Base-by-base conservation (phyloP, 768 basidiomycete genomes). In the Kwoniella pini region DNA sequence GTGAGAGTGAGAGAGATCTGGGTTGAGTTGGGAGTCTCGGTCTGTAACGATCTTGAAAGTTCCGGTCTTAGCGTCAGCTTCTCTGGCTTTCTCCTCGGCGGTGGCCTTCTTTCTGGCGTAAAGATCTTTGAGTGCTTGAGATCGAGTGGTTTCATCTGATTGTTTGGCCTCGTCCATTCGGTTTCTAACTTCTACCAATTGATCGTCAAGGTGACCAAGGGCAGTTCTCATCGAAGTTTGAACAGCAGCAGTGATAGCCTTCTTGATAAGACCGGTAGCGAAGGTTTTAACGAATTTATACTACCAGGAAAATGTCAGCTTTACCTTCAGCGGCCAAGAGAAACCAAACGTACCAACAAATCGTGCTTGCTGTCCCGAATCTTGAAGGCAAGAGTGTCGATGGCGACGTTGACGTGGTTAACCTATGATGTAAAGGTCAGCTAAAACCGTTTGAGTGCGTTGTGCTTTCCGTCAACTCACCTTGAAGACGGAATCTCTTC, bases 291-390 rank as follows among this genome's bases (percentile, higher is more conserved):
- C 67, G 0, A 89, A 87, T 82, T 89, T 91, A 42, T 42, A 42
- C 11, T 19, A 19, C n/a, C 40, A n/a, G 19, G 19, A 42, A 42
- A 6, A 17, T 6, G 40, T 42, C 40, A 19, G 40, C 11, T 7
- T 9, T 12, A 17, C 9, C 40, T 42, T 11, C 24, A 44, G n/a
- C 27, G 42, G 4, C 57, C 63, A 63, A 83, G 94, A 95, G 64
- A 94, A 77, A 24, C 88, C 79, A 42, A 17, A 17, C 11, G 40
- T 13, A 36, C 33, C 33, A 36, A 15, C 33, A 36, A 36, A 70
- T 92, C 89, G 79, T 96, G 92, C 79, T 93, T 94, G 63, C 88
- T 85, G 66, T 97, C 93, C 4, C 91, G 85, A 69, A 99, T 90
- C 24, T 86, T 84, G 80, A 94, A 95, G 80, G 89, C 92, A 70